Evolutionary conservation across 1,139 yeast species (phyloP).

Genomic region (Candida tropicalis): DNA sequence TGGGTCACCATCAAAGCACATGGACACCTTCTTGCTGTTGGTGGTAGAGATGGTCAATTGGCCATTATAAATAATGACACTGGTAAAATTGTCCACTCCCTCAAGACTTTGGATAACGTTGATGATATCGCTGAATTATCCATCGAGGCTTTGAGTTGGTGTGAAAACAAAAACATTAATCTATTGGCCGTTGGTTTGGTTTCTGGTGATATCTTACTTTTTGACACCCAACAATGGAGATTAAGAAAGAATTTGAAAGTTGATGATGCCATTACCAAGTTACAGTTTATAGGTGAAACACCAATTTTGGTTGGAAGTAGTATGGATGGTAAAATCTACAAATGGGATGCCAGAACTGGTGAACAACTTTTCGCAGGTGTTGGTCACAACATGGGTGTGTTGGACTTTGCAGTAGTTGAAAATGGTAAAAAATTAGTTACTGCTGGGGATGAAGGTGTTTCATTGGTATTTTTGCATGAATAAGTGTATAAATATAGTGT

Average conservation of each 20-base stretch:
- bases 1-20: constrained; percentile 73
- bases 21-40: constrained; percentile 62
- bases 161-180: constrained; percentile 56
- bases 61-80: constrained; percentile 72
- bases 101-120: constrained; percentile 62
- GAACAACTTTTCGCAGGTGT: constrained; percentile 71
- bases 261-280: constrained; percentile 82
- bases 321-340: constrained; percentile 83
- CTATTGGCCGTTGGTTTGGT: constrained; percentile 85
- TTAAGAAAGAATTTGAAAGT: constrained; percentile 70
- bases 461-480: constrained; percentile 57
- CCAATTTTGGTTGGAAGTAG: constrained; percentile 70
- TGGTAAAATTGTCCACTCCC: constrained; percentile 70
- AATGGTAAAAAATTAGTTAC: constrained; percentile 73
- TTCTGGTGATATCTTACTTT: constrained; percentile 79
- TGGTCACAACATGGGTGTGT: constrained; percentile 93
- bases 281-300: constrained; percentile 60
- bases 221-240: constrained; percentile 86
- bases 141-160: constrained; percentile 87
- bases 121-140: constrained; percentile 76
- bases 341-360: constrained; percentile 91
- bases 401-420: constrained; percentile 73
- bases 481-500: constrained; percentile 2
- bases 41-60: constrained; percentile 85
- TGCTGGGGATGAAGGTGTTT: constrained; percentile 98